Conservation (phyloP, 73 alveolate genomes). For the Paramecium pentaurelia region DNA sequence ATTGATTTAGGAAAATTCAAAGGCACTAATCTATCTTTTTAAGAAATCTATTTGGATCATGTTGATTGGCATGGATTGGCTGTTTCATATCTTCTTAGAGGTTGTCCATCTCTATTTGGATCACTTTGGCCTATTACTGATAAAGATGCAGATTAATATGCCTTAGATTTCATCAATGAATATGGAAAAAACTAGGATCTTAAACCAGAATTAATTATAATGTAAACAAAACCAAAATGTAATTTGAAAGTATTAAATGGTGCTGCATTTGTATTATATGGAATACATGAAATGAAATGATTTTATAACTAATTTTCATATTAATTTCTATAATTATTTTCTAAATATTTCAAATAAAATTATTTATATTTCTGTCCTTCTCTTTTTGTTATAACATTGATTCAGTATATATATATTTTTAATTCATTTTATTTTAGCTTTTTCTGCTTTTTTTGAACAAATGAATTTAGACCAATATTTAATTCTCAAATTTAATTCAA, state of each 20-base stretch:
- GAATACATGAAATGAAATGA: constrained; percentile 20
- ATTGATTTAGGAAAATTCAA: constrained; percentile 19
- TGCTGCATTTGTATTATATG: constrained; percentile 4
- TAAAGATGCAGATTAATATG: constrained; percentile 46
- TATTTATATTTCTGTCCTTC: too few species aligned
- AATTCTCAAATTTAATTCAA: too few species aligned
- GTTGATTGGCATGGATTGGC: constrained; percentile 37
- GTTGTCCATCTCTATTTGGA: constrained; percentile 45
- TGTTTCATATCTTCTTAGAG: background rate
- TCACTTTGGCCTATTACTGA: constrained; percentile 41
- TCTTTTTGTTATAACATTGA: background rate
- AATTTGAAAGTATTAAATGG: background rate
- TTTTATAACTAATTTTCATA: background rate
- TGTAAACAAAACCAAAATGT: background rate
- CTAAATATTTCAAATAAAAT: background rate
- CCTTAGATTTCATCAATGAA: background rate
- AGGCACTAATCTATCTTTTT: background rate
- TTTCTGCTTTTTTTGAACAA: too few species aligned
- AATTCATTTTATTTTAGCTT: too few species aligned
- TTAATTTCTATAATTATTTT: background rate
- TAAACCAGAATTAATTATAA: background rate
- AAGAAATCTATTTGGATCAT: background rate
- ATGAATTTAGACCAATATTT: too few species aligned
- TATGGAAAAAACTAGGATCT: background rate
- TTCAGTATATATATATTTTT: too few species aligned